Conservation (phyloP, 257 asterid species). For the Fraxinus cuspidata region DNA sequence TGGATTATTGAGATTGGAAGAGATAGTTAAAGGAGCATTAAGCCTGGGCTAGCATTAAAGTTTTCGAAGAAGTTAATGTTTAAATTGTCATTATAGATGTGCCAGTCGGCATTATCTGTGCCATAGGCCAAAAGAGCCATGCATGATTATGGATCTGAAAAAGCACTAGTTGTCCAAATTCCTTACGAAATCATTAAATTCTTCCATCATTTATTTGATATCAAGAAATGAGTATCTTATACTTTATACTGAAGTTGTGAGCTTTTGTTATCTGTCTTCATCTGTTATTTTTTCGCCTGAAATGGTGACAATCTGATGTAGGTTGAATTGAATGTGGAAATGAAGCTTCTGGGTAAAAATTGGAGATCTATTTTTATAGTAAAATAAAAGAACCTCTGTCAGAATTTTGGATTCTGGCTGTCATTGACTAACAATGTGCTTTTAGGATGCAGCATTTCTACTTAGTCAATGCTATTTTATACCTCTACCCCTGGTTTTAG, state of each 20-base stretch:
- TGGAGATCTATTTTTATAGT: background rate
- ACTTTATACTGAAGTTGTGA: background rate
- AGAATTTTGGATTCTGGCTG: background rate
- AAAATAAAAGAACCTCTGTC: background rate
- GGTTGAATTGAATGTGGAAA: background rate
- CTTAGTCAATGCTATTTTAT: too few relatives aligned
- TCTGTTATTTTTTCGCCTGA: background rate
- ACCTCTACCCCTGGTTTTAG: too few relatives aligned
- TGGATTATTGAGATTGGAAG: too few relatives aligned
- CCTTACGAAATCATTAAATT: background rate
- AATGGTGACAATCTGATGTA: background rate
- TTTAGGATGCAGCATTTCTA: too few relatives aligned
- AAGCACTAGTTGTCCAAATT: background rate
- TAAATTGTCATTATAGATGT: background rate
- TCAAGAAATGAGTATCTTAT: background rate
- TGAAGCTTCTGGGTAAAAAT: background rate
- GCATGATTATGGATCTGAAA: background rate
- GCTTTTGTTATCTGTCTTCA: background rate
- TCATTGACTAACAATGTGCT: background rate
- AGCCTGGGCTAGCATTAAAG: too few relatives aligned
- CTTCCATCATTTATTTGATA: background rate
- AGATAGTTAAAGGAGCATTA: too few relatives aligned
- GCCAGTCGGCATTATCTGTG: background rate
- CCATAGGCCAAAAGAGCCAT: background rate
- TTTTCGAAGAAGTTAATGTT: background rate